Conservation (phyloP, 2,329 filamentous ascomycete genomes). For the Colletotrichum magnum region DNA sequence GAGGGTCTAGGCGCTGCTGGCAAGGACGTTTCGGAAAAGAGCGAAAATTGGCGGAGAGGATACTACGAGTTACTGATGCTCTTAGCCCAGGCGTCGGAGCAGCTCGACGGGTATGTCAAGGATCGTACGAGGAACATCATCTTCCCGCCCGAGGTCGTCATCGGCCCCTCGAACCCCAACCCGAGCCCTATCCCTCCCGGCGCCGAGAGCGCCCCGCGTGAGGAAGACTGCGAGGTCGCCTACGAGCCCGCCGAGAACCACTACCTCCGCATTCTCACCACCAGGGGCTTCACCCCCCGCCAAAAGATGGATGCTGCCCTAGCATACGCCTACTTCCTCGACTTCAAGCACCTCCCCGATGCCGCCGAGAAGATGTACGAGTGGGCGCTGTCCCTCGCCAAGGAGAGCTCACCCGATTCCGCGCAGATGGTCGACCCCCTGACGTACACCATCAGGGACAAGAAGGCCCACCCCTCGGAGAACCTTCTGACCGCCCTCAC, state of each 20-base stretch:
- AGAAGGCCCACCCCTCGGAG: slow-evolving; percentile 70
- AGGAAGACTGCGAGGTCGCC: slow-evolving; percentile 81
- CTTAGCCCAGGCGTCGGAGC: slow-evolving; percentile 81
- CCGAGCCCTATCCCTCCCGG: slow-evolving; percentile 80
- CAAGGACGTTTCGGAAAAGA: slow-evolving; percentile 80
- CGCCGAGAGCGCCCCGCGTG: slow-evolving; percentile 73
- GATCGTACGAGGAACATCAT: slow-evolving; percentile 77
- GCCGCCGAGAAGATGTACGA: slow-evolving; percentile 80
- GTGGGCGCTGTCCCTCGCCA: slow-evolving; percentile 83
- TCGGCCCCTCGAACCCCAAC: slow-evolving; percentile 86
- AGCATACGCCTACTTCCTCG: slow-evolving; percentile 87
- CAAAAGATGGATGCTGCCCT: slow-evolving; percentile 87
- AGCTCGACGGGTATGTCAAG: slow-evolving; percentile 83
- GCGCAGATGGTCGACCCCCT: slow-evolving; percentile 67
- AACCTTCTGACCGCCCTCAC: slow-evolving; percentile 85
- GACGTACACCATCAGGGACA: slow-evolving; percentile 76
- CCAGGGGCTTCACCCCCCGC: slow-evolving; percentile 81
- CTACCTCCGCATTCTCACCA: slow-evolving; percentile 87
- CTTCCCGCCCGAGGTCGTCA: slow-evolving; percentile 80
- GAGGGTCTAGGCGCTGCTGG: slow-evolving; percentile 67
- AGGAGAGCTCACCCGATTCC: slow-evolving; percentile 61
- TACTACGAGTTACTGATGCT: slow-evolving; percentile 89
- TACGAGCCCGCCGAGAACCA: slow-evolving; percentile 80
- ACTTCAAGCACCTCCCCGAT: slow-evolving; percentile 78
- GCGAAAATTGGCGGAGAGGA: slow-evolving; percentile 86